These are phyloP conservation scores for Tetrahymena malaccensis DNA, from an alignment of 73 alveolate genomes.

Conservation along the genomic window DNA sequence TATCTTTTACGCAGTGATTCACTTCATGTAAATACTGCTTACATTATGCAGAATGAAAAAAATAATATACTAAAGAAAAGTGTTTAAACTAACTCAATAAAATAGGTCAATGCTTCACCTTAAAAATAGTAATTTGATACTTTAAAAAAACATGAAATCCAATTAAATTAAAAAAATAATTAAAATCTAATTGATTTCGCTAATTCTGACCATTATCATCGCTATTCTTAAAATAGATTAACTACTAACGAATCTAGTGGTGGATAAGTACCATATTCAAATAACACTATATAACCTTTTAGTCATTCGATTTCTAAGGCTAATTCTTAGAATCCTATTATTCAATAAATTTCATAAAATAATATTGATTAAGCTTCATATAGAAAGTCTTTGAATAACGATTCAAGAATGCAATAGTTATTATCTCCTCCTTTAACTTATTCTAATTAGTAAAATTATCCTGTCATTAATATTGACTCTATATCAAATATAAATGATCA, in stretches of 20 bases:
- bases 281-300: neutral
- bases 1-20: neutral
- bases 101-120: neutral
- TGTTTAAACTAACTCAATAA: neutral
- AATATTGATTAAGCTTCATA: neutral
- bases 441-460: neutral
- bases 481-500: neutral
- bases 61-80: neutral
- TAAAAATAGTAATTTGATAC: neutral
- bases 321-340: neutral
- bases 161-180: neutral
- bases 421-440: neutral
- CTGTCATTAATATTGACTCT: neutral
- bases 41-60: neutral
- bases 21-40: neutral
- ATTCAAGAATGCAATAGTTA: neutral
- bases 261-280: neutral
- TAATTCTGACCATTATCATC: neutral
- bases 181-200: neutral
- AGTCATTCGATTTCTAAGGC: neutral
- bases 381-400: neutral
- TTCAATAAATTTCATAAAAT: too few species aligned
- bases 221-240: neutral
- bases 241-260: neutral
- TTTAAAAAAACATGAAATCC: neutral